Evolutionary conservation across 768 basidiomycete species (phyloP), one percentile per base, ranked within the genome.

Genomic region (Mycena kentingensis): DNA sequence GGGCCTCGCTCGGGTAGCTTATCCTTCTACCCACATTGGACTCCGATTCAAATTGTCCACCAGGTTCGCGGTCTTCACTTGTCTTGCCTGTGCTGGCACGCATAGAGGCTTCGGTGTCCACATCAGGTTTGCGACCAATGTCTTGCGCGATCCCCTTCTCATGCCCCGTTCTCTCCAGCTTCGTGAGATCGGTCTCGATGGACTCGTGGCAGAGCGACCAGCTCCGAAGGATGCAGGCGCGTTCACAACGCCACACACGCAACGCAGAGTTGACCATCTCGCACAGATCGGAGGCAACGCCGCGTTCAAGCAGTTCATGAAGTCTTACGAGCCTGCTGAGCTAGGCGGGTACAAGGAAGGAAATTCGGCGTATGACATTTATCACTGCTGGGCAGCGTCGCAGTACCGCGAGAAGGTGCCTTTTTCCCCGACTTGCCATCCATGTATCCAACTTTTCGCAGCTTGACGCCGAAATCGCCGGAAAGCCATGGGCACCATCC

Each of bases 31-130:
- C 35, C 42, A 51, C 22, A 31, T 29, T 56, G 55, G 57, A 36
- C 56, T 15, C 24, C 60, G 47, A 61, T 43, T n/a, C 48, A 37
- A 52, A 24, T 22, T 15, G 41, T 45, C 45, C 35, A 48, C 37
- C 67, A 89, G 86, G 68, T 89, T 90, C 65, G 90, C 91, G 31
- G 78, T 93, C 51, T 95, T 96, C 66, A 80, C 98, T 50, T 99
- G 96, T 70, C 77, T 99, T 21, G 93, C 92, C 70, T 90, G 90
- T 66, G 87, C 87, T 25, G 89, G 89, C 29, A 73, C 81, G 34
- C 94, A 95, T 71, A 75, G 91, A 73, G 87, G 91, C 2, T 93
- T 97, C 65, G 96, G 96, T 36, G 94, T 97, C 15, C 96, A 98
- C 70, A 83, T 98, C 67, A 90, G 87, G 89, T 74, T 58, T 61